Conservation (phyloP, 768 basidiomycete genomes). For the Lentinula guzmanii region DNA sequence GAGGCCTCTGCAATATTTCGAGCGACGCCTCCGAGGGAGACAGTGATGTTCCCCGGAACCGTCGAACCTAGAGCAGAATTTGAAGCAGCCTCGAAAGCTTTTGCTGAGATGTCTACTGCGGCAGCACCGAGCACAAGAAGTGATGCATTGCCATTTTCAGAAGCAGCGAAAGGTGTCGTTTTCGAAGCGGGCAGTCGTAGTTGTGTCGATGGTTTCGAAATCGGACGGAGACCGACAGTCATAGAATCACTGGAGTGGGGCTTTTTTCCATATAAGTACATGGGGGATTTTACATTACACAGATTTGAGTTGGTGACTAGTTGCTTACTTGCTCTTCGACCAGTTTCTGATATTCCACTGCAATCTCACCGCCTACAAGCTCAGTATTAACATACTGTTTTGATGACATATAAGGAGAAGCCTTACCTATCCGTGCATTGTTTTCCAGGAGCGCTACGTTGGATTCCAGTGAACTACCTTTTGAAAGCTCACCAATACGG, state of each 20-base stretch:
- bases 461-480: conserved; percentile 63
- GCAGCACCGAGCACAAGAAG: conserved; percentile 80
- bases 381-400: background rate
- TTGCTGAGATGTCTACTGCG: conserved; percentile 84
- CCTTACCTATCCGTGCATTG: conserved; percentile 74
- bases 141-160: conserved; percentile 22
- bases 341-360: conserved; percentile 65
- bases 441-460: conserved; percentile 91
- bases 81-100: conserved; percentile 21
- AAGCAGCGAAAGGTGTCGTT: background rate
- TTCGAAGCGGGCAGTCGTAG: background rate
- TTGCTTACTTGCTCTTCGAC: conserved; percentile 26
- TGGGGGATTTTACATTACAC: conserved; percentile 1
- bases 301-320: conserved; percentile 2
- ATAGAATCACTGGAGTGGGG: background rate
- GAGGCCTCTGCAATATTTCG: conserved; percentile 95
- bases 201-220: background rate
- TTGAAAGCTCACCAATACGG: conserved; percentile 75
- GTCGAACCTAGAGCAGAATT: conserved; percentile 59
- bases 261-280: background rate
- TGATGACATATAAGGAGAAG: background rate
- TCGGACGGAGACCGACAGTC: background rate
- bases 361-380: conserved; percentile 65
- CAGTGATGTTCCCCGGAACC: conserved; percentile 64
- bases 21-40: conserved; percentile 85